phyloP scores from a whole-genome alignment of 176 grass and related monocot genomes.

The Tuctoria greenei region DNA sequence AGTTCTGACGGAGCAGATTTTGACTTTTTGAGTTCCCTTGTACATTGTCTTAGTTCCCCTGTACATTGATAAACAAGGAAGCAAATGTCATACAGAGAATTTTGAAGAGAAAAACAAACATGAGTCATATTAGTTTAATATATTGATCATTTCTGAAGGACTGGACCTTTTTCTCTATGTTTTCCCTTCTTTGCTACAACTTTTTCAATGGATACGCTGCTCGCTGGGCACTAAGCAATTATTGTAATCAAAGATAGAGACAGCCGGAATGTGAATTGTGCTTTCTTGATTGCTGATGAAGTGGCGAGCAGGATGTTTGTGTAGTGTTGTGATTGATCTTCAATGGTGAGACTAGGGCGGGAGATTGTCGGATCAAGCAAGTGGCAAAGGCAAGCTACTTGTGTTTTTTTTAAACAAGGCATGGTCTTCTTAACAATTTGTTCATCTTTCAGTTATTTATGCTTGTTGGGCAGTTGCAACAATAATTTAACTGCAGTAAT shows the following conservation, averaged over 20 bases:
- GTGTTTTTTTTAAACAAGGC: no score
- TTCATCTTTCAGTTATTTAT: no score
- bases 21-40: not conserved
- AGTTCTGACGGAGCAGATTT: not conserved
- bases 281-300: not conserved
- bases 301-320: not conserved
- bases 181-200: not conserved
- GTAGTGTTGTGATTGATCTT: not conserved
- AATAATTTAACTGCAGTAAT: no score
- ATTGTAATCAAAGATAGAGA: conserved; percentile 13
- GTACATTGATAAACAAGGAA: conserved; percentile 38
- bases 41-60: conserved; percentile 27
- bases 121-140: not conserved
- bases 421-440: no score
- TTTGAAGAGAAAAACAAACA: conserved; percentile 22
- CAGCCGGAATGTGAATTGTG: not conserved
- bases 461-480: no score
- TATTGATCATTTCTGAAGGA: conserved; percentile 8
- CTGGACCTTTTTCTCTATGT: not conserved
- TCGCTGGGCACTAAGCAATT: not conserved
- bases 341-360: not conserved
- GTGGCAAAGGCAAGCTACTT: conserved; percentile 18
- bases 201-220: not conserved
- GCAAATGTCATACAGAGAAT: conserved; percentile 20
- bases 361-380: not conserved